A percentile compares a stretch with the other conserved stretches of the same genome.
Evolutionary conservation across 306 rosid species (phyloP).

Genomic region (Cucurbita maxima): DNA sequence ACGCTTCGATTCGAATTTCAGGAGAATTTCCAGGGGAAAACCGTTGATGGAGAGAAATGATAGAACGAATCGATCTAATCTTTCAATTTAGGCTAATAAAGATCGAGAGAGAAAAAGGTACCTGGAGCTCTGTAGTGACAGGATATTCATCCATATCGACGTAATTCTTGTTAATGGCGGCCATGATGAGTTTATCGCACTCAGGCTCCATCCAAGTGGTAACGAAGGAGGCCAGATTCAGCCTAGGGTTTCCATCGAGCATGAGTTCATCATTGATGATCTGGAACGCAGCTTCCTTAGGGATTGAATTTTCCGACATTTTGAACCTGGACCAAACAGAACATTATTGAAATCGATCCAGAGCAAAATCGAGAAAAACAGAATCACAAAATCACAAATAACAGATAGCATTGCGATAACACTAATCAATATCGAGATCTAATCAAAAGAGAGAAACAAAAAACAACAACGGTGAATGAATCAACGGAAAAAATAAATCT

Average conservation of each 20-base stretch:
- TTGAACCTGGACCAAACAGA: constrained; percentile 20
- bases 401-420: not conserved
- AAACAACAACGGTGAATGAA: not conserved
- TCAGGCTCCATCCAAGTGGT: constrained; percentile 64
- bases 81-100: not conserved
- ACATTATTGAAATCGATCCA: not conserved
- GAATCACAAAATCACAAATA: not conserved
- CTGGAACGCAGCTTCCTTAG: constrained; percentile 45
- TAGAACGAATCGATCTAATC: not conserved
- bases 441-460: not conserved
- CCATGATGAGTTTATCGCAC: constrained; percentile 41
- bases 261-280: constrained; percentile 44
- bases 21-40: not conserved
- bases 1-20: not conserved
- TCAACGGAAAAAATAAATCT: not conserved
- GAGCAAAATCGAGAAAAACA: not conserved
- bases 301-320: constrained; percentile 39
- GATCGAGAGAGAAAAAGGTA: not conserved
- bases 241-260: constrained; percentile 44
- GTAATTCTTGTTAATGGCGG: constrained; percentile 36
- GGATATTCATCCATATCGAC: constrained; percentile 57
- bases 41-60: not conserved
- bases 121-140: constrained; percentile 50
- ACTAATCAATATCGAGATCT: not conserved
- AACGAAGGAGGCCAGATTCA: constrained; percentile 42